Base-by-base conservation (phyloP, 805 yeast genomes). In the Helenozyma baotianmanensis region DNA sequence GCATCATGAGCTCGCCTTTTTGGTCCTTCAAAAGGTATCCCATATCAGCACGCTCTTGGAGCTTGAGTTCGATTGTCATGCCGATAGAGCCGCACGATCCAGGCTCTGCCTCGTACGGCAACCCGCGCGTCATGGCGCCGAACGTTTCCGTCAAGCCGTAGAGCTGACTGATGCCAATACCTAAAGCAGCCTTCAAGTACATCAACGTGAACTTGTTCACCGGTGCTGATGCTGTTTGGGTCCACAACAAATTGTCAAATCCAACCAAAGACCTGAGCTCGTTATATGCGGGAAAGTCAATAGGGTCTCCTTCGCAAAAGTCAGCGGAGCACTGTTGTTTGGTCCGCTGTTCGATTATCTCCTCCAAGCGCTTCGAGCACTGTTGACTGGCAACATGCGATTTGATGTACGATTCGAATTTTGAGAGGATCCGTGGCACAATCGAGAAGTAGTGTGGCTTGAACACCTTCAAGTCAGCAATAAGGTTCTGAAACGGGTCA, bases 121-220 rank as follows among this genome's bases (percentile, higher is more conserved):
- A 53, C 38, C 62, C 50, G 54, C 63, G 40, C 14, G 64, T 54
- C 30, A 70, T 48, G 9, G 78, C 80, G 2, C 81, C 82, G 44
- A 77, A 70, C 4, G 80, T 64, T 51, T 80, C 86, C 7, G 83
- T 77, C 23, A 78, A 64, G 3, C 88, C 89, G 54, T 80, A 82
- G 14, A 89, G 89, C 56, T 81, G 87, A 14, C 58, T 42, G 38
- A 74, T 69, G 64, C 72, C 75, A 36, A 72, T 54, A 37, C 72
- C 75, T 32, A 82, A 65, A 0, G 78, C 67, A 13, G 78, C 78
- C 45, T 47, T 51, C 30, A 52, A 34, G 37, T 48, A 52, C 24
- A 25, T 26, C 16, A 52, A 33, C 9, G 52, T 39, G 2, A 40
- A 24, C 4, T 45, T 36, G 12, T 47, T 32, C 23, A 51, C 42